Evolutionary conservation across 352 stramenopile genomes (phyloP).

Genomic region (Thraustochytrium striatum): DNA sequence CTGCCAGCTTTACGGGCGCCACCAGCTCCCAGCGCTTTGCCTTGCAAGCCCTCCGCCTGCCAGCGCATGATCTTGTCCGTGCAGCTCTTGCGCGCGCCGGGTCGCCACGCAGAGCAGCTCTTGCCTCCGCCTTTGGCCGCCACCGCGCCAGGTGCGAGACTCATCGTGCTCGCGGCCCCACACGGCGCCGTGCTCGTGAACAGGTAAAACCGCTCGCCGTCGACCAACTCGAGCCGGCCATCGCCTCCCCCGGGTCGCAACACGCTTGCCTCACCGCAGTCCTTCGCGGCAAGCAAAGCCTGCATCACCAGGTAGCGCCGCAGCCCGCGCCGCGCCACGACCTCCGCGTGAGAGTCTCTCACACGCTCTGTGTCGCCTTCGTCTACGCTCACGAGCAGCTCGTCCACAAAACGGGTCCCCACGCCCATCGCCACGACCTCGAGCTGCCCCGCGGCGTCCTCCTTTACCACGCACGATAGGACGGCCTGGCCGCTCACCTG

Average conservation of each 20-base stretch:
- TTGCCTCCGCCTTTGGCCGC: background rate
- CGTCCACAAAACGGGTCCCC: conserved; percentile 35
- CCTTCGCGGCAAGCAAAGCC: background rate
- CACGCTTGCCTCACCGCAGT: no score
- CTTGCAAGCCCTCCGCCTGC: conserved; percentile 6
- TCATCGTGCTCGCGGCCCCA: background rate
- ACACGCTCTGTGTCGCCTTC: background rate
- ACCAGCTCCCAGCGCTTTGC: background rate
- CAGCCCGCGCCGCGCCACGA: conserved; percentile 11
- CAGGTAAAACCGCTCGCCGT: background rate
- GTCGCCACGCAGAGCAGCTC: background rate
- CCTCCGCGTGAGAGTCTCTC: conserved; percentile 34
- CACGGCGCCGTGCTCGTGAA: conserved; percentile 32
- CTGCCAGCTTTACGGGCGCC: background rate
- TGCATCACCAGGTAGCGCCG: background rate
- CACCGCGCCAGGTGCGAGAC: background rate
- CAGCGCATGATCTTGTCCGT: conserved; percentile 40
- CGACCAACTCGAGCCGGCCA: background rate
- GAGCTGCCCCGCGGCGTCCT: background rate
- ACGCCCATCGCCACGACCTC: conserved; percentile 12
- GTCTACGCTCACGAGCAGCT: background rate
- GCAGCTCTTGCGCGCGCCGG: conserved; percentile 30
- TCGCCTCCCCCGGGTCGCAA: no score
- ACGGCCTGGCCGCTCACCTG: background rate
- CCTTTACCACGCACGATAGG: background rate